These are phyloP conservation scores for Fusarium verticillioides DNA, from an alignment of 2,329 filamentous ascomycete species.

Conservation along the genomic window DNA sequence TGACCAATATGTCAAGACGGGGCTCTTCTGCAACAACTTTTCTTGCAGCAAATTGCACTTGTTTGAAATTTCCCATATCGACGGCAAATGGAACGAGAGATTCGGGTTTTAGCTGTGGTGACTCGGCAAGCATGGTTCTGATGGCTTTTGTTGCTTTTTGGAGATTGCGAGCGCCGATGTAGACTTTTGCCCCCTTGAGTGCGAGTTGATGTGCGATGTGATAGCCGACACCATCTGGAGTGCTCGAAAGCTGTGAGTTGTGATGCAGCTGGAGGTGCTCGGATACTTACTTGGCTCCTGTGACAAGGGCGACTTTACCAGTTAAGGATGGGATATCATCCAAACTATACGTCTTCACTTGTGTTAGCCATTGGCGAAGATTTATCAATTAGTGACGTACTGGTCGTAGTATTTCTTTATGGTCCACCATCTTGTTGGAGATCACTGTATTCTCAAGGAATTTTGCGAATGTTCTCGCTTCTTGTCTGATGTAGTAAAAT, in stretches of 20 bases:
- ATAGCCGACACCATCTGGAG: background rate
- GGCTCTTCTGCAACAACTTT: background rate
- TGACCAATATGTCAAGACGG: background rate
- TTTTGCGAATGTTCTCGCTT: accelerated
- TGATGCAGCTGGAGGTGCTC: accelerated
- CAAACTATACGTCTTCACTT: background rate
- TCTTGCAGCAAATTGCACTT: background rate
- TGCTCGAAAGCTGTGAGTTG: background rate
- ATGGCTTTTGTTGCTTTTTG: background rate
- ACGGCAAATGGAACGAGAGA: background rate
- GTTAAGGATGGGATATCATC: background rate
- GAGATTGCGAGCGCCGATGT: background rate
- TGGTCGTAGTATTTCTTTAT: background rate
- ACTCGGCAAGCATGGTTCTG: background rate
- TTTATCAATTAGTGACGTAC: background rate
- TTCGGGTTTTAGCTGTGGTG: background rate
- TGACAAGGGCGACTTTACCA: background rate
- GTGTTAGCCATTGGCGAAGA: background rate
- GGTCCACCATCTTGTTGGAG: background rate
- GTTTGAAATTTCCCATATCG: background rate
- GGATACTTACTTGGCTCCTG: background rate
- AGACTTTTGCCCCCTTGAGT: background rate
- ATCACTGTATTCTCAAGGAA: accelerated
- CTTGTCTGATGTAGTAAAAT: accelerated
- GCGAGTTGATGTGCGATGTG: background rate